Conservation (phyloP, 1,139 yeast species). For the Protomyces macrosporus region DNA sequence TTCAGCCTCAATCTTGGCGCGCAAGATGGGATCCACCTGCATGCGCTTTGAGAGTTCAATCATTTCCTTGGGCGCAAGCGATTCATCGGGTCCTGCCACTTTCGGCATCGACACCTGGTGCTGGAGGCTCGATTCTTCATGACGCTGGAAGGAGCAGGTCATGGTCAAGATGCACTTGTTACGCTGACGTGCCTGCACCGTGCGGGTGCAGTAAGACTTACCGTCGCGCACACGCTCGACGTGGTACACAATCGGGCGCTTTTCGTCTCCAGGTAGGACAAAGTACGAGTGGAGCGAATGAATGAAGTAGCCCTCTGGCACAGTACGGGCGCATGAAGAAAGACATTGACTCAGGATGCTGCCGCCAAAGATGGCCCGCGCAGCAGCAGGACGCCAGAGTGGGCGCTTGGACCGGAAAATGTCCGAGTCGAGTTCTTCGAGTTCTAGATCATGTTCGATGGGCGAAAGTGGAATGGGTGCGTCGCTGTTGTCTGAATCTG, state of each 20-base stretch:
- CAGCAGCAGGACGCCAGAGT: slow-evolving; percentile 48
- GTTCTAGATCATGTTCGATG: slow-evolving; percentile 22
- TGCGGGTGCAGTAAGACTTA: slow-evolving; percentile 51
- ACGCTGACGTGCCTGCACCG: slow-evolving; percentile 53
- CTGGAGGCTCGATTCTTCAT: slow-evolving; percentile 28
- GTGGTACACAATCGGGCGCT: slow-evolving; percentile 50
- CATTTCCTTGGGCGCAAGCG: slow-evolving; percentile 16
- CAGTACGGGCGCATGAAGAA: slow-evolving; percentile 55
- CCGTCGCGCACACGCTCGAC: slow-evolving; percentile 59
- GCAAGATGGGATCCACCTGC: neutral
- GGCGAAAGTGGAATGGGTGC: slow-evolving; percentile 6
- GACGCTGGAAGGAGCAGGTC: slow-evolving; percentile 48
- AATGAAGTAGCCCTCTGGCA: slow-evolving; percentile 44
- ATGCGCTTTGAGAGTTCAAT: neutral
- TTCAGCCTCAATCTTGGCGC: neutral
- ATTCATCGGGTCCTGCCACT: slow-evolving; percentile 31
- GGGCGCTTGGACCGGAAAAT: slow-evolving; percentile 38
- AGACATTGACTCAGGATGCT: slow-evolving; percentile 68
- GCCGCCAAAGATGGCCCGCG: slow-evolving; percentile 77
- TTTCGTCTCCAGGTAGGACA: slow-evolving; percentile 46
- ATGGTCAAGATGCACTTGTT: slow-evolving; percentile 51
- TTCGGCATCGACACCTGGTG: slow-evolving; percentile 39
- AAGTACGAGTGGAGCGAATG: slow-evolving; percentile 52
- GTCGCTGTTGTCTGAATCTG: neutral
- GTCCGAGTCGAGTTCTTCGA: slow-evolving; percentile 31